These are phyloP conservation scores for Megacollybia marginata DNA, from an alignment of 768 basidiomycete genomes.

Conservation along the genomic window DNA sequence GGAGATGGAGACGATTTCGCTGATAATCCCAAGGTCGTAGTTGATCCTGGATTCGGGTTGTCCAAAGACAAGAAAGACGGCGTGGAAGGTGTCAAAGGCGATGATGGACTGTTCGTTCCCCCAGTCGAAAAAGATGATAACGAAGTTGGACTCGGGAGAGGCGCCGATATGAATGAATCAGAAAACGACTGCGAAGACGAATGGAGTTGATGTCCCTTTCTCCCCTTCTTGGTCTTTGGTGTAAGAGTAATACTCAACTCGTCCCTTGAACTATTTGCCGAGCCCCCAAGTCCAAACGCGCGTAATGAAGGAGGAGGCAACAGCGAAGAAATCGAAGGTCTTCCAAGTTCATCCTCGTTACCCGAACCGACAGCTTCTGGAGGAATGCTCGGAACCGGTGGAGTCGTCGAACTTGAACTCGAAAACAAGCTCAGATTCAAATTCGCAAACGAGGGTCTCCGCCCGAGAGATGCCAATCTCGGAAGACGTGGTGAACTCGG, in stretches of 20 bases:
- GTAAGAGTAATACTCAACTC: too few relatives aligned
- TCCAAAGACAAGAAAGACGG: neutral
- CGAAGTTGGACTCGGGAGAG: neutral
- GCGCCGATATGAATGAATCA: neutral
- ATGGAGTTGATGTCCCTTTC: too few relatives aligned
- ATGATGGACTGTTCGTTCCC: conserved; percentile 2
- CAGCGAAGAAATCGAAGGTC: neutral
- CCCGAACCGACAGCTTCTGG: neutral
- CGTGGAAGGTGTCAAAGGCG: conserved; percentile 1
- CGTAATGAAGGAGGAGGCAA: neutral
- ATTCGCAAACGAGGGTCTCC: neutral
- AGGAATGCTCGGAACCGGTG: neutral
- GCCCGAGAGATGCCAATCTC: neutral
- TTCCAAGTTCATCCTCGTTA: neutral
- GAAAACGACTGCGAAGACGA: too few relatives aligned
- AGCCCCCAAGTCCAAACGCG: neutral
- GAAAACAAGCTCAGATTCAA: neutral
- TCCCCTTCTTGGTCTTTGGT: too few relatives aligned
- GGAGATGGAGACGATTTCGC: neutral
- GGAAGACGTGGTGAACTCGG: neutral
- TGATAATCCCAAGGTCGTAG: neutral
- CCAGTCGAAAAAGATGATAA: neutral
- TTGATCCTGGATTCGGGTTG: neutral
- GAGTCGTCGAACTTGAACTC: neutral
- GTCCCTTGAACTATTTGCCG: too few relatives aligned